These are phyloP conservation scores for Talaromyces liani DNA, from an alignment of 495 filamentous ascomycete species.

Conservation along the genomic window DNA sequence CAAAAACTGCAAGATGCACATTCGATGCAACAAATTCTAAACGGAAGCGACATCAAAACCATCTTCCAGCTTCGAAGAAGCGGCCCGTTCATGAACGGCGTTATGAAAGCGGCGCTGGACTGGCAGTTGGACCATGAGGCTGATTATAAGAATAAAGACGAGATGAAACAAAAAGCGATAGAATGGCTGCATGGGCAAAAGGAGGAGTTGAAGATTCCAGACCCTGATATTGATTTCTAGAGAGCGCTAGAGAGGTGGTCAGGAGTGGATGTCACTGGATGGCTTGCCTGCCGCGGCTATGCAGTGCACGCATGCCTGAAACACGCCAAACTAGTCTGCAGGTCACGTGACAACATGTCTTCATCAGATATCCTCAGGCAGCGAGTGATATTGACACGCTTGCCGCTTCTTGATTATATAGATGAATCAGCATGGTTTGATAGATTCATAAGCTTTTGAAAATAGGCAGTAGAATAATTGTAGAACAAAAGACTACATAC, in stretches of 20 bases:
- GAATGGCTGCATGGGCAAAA: not conserved
- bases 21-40: not conserved
- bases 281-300: not conserved
- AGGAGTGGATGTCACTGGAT: not conserved
- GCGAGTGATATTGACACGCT: not conserved
- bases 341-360: not conserved
- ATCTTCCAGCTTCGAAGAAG: not conserved
- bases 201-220: not conserved
- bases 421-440: too few relatives aligned
- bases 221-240: not conserved
- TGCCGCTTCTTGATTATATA: too few relatives aligned
- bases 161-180: not conserved
- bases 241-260: not conserved
- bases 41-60: not conserved
- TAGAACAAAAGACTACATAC: not conserved
- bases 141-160: not conserved
- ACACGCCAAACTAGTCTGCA: not conserved
- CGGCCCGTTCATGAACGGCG: not conserved
- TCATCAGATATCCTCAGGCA: not conserved
- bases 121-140: not conserved
- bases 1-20: not conserved
- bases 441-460: not conserved
- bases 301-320: conserved; percentile 2
- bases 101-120: not conserved
- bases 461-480: too few relatives aligned